Evolutionary conservation across 2,329 filamentous ascomycete species (phyloP).

Genomic region (Coniochaeta sp.): DNA sequence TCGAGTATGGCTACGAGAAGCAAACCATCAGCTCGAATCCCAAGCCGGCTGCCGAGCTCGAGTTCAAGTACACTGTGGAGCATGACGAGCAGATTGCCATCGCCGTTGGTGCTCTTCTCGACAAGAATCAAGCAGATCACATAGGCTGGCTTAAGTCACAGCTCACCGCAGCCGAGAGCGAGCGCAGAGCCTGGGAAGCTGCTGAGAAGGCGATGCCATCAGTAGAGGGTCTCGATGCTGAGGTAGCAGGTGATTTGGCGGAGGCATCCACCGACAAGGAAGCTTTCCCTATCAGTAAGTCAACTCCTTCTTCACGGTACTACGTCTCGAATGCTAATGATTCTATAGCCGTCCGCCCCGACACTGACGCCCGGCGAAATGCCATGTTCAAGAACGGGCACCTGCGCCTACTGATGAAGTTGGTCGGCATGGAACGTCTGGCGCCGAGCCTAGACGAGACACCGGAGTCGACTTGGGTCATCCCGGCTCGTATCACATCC

Average conservation of each 20-base stretch:
- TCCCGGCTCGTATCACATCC: conserved; percentile 60
- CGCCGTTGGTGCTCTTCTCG: conserved; percentile 70
- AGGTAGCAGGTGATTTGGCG: conserved; percentile 22
- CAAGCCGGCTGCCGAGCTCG: conserved; percentile 70
- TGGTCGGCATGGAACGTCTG: conserved; percentile 62
- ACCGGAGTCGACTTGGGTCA: conserved; percentile 68
- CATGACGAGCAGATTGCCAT: conserved; percentile 69
- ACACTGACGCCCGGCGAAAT: conserved; percentile 57
- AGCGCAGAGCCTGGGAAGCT: conserved; percentile 73
- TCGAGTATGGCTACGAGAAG: conserved; percentile 86
- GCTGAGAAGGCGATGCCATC: conserved; percentile 54
- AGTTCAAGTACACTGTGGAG: conserved; percentile 68
- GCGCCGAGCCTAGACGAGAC: conserved; percentile 56
- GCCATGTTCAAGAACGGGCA: conserved; percentile 88
- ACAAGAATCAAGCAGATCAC: conserved; percentile 69
- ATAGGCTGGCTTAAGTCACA: conserved; percentile 77
- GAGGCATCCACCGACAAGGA: conserved; percentile 25
- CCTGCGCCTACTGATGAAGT: conserved; percentile 74
- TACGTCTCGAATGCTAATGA: conserved; percentile 13
- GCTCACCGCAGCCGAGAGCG: conserved; percentile 59
- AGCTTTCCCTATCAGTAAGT: conserved; percentile 48
- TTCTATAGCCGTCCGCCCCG: conserved; percentile 49
- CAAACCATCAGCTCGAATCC: conserved; percentile 59
- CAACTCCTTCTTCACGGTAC: not conserved
- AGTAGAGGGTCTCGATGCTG: conserved; percentile 23